phyloP scores from a whole-genome alignment of 805 yeast species.

The Ogataea henricii region DNA sequence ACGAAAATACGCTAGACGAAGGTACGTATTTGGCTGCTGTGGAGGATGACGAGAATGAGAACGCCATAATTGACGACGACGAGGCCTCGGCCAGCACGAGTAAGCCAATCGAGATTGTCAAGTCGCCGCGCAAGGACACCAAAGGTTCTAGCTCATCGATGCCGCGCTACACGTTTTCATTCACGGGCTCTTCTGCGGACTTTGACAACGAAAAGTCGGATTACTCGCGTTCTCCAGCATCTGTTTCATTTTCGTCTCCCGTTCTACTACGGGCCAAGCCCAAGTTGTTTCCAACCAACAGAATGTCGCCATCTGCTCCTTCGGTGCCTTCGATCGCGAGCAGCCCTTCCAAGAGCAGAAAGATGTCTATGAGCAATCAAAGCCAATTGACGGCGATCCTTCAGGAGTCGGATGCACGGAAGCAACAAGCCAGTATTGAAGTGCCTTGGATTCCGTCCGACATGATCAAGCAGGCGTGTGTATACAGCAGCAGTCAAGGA shows the following conservation, averaged over 20 bases:
- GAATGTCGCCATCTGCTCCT: conserved; percentile 14
- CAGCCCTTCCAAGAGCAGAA: conserved; percentile 18
- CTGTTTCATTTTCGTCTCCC: conserved; percentile 21
- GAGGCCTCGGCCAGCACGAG: conserved; percentile 10
- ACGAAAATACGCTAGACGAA: not conserved
- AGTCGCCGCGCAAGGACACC: conserved; percentile 3
- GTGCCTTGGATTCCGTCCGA: conserved; percentile 60
- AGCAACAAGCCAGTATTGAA: conserved; percentile 6
- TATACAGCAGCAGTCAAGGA: conserved; percentile 60
- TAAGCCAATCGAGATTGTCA: conserved; percentile 25
- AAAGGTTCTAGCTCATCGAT: conserved; percentile 15
- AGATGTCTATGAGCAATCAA: conserved; percentile 25
- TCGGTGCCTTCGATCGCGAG: conserved; percentile 13
- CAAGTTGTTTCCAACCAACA: conserved; percentile 12
- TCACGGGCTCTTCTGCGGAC: conserved; percentile 36
- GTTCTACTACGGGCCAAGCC: conserved; percentile 11
- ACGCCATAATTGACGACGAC: conserved; percentile 29
- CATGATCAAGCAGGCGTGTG: conserved; percentile 53
- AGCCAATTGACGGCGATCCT: conserved; percentile 35
- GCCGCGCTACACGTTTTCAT: conserved; percentile 30
- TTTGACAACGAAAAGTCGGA: conserved; percentile 37
- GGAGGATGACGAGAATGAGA: conserved; percentile 22
- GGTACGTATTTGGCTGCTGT: not conserved
- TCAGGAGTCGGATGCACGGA: conserved; percentile 11
- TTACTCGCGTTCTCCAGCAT: conserved; percentile 23